phyloP scores from a whole-genome alignment of 441 rosid species.

The Macaranga tanarius region DNA sequence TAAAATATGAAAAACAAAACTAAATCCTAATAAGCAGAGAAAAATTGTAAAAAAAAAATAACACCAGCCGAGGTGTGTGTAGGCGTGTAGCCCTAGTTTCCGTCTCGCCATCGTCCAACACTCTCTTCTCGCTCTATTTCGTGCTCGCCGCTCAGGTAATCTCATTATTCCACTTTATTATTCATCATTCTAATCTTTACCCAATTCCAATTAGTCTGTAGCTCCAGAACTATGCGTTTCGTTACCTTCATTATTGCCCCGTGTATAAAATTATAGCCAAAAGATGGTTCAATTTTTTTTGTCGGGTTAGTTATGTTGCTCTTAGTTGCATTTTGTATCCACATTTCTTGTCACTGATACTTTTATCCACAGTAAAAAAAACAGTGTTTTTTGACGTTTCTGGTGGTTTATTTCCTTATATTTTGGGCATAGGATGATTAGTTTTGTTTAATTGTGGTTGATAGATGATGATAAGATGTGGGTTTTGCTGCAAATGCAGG shows the following conservation, averaged over 20 bases:
- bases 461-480: not conserved
- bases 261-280: too few species aligned
- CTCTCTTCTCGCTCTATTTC: not conserved
- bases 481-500: constrained; percentile 33
- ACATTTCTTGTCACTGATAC: not conserved
- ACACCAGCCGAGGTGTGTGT: too few species aligned
- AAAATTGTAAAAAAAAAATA: not conserved
- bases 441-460: not conserved
- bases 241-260: not conserved
- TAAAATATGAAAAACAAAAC: not conserved
- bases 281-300: not conserved
- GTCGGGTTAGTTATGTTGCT: not conserved
- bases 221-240: not conserved
- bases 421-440: not conserved
- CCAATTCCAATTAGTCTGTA: not conserved
- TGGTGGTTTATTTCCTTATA: not conserved
- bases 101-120: not conserved
- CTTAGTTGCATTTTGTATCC: not conserved
- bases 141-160: constrained; percentile 27
- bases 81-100: constrained; percentile 16
- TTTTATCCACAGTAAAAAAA: not conserved
- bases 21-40: not conserved
- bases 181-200: too few species aligned
- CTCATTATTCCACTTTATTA: too few species aligned
- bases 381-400: not conserved